These are phyloP conservation scores for Stemphylium lycopersici DNA, from an alignment of 2,329 filamentous ascomycete species.

Conservation along the genomic window DNA sequence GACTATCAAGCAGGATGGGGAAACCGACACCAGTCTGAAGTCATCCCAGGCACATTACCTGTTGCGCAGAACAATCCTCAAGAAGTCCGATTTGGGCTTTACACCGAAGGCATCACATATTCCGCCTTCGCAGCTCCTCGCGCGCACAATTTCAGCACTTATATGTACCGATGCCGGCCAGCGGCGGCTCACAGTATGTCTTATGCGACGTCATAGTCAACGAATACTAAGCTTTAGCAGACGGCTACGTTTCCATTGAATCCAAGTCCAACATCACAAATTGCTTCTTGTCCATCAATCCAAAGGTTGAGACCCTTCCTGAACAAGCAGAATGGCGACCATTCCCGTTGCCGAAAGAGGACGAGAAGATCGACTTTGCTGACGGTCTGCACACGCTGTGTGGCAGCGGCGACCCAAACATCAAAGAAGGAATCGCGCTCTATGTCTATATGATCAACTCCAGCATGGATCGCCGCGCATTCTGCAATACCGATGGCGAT, in stretches of 20 bases:
- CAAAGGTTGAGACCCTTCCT: conserved; percentile 55
- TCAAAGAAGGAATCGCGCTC: conserved; percentile 57
- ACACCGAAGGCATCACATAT: conserved; percentile 55
- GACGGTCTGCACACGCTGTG: conserved; percentile 58
- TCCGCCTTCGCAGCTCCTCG: conserved; percentile 53
- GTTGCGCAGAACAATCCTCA: conserved; percentile 53
- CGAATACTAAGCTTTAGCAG: conserved; percentile 19
- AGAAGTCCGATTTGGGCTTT: conserved; percentile 52
- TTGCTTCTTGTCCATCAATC: conserved; percentile 57
- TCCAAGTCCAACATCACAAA: conserved; percentile 47
- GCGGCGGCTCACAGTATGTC: conserved; percentile 51
- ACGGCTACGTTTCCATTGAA: conserved; percentile 35
- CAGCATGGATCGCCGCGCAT: conserved; percentile 55
- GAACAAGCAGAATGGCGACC: conserved; percentile 59
- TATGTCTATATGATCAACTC: conserved; percentile 58
- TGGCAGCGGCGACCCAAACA: conserved; percentile 59
- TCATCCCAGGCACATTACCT: conserved; percentile 53
- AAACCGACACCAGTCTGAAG: conserved; percentile 50
- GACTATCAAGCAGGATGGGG: conserved; percentile 48
- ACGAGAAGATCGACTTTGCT: conserved; percentile 54
- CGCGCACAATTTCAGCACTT: conserved; percentile 52
- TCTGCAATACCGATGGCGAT: conserved; percentile 53
- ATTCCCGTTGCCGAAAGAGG: conserved; percentile 47
- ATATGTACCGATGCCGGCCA: conserved; percentile 54
- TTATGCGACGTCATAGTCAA: background rate